Base-by-base conservation (phyloP, 2,329 filamentous ascomycete genomes). In the Talaromyces sp. region DNA sequence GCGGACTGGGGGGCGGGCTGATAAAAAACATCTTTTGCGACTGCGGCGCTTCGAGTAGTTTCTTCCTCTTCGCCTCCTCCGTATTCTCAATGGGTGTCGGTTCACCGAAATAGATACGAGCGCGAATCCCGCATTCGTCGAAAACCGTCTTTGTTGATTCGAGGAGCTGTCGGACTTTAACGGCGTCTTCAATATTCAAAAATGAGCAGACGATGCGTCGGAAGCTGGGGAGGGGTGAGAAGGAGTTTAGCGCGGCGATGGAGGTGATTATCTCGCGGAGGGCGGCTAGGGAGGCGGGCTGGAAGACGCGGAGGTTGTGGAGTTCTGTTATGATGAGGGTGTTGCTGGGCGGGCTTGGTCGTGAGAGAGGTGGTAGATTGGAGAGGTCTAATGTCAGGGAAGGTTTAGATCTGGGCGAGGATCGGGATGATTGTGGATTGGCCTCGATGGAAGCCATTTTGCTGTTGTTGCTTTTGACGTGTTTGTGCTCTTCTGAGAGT, bases 21-120 rank as follows among this genome's bases (percentile, higher is more conserved):
- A 89, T 89, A 76, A 89, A 89, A 81, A 89, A 89, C 52, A 89
- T 78, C 72, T 87, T 88, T 66, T 86, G 82, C 60, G 81, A 78
- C 64, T 87, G 83, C 1, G 87, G 87, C 5, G 83, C 81, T 65
- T 84, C 78, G 10, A 87, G 79, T 64, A 85, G 81, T 60, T 82
- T 80, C 54, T 73, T 76, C 35, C 75, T 75, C 24, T 69, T 70
- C 13, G 67, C 67, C 54, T 73, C 71, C 43, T 70, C 73, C 3
- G 70, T 74, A 66, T 70, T 70, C 8, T 76, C 67, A 66, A 85
- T 76, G 10, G 84, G 81, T 35, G 85, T 85, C 10, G 76, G 76
- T 66, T 80, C 76, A 69, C 85, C 85, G 69, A 87, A 86, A 77
- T 86, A 83, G 71, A 82, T 78, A 49, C 77, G 77, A 4, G 79